Conservation (phyloP, 805 yeast genomes). For the Hanseniaspora mollemarum region DNA sequence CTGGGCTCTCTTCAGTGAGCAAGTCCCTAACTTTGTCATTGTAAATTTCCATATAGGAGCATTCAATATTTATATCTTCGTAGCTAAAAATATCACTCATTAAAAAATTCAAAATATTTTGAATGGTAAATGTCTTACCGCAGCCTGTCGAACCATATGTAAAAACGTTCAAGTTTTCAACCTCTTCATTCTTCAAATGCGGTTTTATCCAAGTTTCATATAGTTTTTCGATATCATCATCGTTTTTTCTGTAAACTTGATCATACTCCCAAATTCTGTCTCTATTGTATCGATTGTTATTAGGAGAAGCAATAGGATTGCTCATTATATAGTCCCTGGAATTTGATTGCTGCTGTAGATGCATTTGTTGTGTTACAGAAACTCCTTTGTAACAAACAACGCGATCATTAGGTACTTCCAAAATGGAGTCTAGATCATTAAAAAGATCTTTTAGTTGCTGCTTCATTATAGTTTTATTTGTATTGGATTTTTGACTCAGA, state of each 20-base stretch:
- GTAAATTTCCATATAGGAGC: slow-evolving; percentile 77
- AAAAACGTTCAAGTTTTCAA: slow-evolving; percentile 67
- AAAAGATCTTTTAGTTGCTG: slow-evolving; percentile 13
- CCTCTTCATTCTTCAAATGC: not conserved
- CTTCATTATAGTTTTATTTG: slow-evolving; percentile 6
- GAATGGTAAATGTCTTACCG: slow-evolving; percentile 89
- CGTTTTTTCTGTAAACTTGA: slow-evolving; percentile 5
- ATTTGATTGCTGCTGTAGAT: slow-evolving; percentile 5
- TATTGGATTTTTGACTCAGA: not conserved
- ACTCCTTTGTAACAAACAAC: slow-evolving; percentile 13
- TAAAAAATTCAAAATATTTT: slow-evolving; percentile 47
- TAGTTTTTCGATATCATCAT: not conserved
- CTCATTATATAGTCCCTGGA: slow-evolving; percentile 10
- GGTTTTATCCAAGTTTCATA: slow-evolving; percentile 3
- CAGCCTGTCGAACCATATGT: slow-evolving; percentile 98
- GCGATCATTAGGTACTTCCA: not conserved
- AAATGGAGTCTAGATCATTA: slow-evolving; percentile 12
- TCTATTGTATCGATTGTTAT: slow-evolving; percentile 12
- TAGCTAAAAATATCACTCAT: slow-evolving; percentile 55
- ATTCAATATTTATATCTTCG: slow-evolving; percentile 32
- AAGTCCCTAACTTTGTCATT: slow-evolving; percentile 81
- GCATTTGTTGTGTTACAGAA: slow-evolving; percentile 12
- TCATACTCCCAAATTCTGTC: slow-evolving; percentile 13
- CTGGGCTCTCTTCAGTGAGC: slow-evolving; percentile 37
- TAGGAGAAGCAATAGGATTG: slow-evolving; percentile 16